Evolutionary conservation across 2,329 filamentous ascomycete genomes (phyloP).

Genomic region (Ceratocystis ficicola): DNA sequence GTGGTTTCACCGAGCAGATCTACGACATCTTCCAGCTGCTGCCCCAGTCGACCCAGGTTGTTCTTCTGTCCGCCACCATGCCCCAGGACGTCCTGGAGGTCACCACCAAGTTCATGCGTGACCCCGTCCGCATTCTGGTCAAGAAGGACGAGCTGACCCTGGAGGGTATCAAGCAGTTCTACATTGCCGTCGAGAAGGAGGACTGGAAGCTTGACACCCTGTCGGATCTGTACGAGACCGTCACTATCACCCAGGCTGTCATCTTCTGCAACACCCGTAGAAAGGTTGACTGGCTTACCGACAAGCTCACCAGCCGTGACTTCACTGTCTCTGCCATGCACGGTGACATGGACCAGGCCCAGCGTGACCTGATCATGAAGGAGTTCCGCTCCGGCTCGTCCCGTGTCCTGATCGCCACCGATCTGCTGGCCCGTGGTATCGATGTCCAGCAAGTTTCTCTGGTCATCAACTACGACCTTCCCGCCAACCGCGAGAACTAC

Average conservation of each 20-base stretch:
- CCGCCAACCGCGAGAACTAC: slow-evolving; percentile 99
- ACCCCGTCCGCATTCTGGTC: slow-evolving; percentile 96
- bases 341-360: slow-evolving; percentile 95
- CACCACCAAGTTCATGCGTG: slow-evolving; percentile 99
- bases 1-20: slow-evolving; percentile 99
- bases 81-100: slow-evolving; percentile 98
- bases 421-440: slow-evolving; percentile 97
- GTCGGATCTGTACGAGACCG: slow-evolving; percentile 96
- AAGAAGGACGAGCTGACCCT: slow-evolving; percentile 99
- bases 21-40: slow-evolving; percentile 99
- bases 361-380: slow-evolving; percentile 99
- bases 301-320: slow-evolving; percentile 96
- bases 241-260: slow-evolving; percentile 98
- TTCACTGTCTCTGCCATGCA: slow-evolving; percentile 99
- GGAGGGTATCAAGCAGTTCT: slow-evolving; percentile 99
- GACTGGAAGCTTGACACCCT: slow-evolving; percentile 99
- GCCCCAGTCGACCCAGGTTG: slow-evolving; percentile 94
- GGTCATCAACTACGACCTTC: slow-evolving; percentile 99
- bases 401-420: slow-evolving; percentile 95
- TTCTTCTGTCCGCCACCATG: slow-evolving; percentile 96
- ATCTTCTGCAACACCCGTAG: slow-evolving; percentile 99
- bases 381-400: slow-evolving; percentile 99
- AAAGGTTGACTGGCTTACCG: slow-evolving; percentile 99
- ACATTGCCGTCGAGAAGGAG: slow-evolving; percentile 99
- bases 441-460: slow-evolving; percentile 99